A percentile compares a stretch with the other conserved stretches of the same genome.
These are phyloP conservation scores for Neolentinus lepideus DNA, from an alignment of 1,284 basidiomycete genomes.

Conservation along the genomic window DNA sequence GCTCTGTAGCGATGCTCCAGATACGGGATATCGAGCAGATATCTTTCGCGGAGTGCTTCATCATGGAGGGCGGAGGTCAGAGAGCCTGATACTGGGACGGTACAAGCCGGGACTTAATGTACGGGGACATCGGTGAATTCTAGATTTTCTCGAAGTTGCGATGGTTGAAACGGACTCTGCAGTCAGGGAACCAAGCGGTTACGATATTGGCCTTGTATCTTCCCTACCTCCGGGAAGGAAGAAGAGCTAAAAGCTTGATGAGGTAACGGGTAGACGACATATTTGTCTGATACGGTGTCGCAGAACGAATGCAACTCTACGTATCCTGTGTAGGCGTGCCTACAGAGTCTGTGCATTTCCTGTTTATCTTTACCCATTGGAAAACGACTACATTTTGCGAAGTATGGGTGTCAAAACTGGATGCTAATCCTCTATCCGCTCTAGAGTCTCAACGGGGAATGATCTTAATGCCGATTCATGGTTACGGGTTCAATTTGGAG, in stretches of 20 bases:
- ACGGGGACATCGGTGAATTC: not conserved
- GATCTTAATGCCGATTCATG: too few relatives aligned
- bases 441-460: too few relatives aligned
- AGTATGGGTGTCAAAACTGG: not conserved
- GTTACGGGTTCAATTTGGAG: too few relatives aligned
- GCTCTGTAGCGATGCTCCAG: too few relatives aligned
- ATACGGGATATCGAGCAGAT: too few relatives aligned
- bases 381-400: not conserved
- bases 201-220: slow-evolving; percentile 1
- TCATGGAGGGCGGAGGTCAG: too few relatives aligned
- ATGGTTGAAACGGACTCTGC: not conserved
- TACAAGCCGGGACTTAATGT: not conserved
- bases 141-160: not conserved
- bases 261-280: too few relatives aligned
- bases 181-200: slow-evolving; percentile 6
- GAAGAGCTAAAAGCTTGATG: slow-evolving; percentile 5
- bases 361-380: not conserved
- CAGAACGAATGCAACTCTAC: not conserved
- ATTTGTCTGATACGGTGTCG: not conserved
- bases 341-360: not conserved
- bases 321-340: not conserved
- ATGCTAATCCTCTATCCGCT: not conserved
- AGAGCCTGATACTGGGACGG: too few relatives aligned
- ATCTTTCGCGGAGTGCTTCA: too few relatives aligned
- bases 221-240: slow-evolving; percentile 6